These are phyloP conservation scores for Harringtonia lauricola DNA, from an alignment of 2,329 filamentous ascomycete species.

Conservation along the genomic window DNA sequence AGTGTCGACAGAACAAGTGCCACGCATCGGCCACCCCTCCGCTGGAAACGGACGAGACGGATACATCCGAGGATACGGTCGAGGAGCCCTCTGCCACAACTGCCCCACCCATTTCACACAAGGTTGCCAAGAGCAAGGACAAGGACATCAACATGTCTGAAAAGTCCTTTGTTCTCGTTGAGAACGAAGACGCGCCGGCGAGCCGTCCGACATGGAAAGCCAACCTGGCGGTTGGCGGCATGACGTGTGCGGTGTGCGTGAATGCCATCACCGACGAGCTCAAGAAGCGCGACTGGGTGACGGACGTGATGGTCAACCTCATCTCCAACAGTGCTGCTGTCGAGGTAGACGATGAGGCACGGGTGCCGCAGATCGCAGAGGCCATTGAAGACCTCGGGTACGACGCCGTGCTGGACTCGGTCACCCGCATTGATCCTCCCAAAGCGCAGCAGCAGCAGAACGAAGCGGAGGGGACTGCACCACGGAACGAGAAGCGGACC, in stretches of 20 bases:
- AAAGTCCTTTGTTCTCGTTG: constrained; percentile 22
- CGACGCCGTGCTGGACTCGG: constrained; percentile 46
- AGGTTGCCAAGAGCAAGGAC: background rate
- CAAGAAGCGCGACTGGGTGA: constrained; percentile 45
- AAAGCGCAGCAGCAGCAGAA: background rate
- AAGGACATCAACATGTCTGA: constrained; percentile 7
- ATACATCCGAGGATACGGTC: background rate
- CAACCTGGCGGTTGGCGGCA: constrained; percentile 53
- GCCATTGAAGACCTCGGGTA: constrained; percentile 54
- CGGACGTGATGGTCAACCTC: constrained; percentile 49
- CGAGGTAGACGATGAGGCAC: constrained; percentile 36
- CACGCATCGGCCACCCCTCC: background rate
- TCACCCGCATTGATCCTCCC: constrained; percentile 25
- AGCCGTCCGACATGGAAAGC: constrained; percentile 32
- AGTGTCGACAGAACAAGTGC: constrained; percentile 20
- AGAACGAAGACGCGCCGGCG: constrained; percentile 19
- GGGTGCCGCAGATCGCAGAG: constrained; percentile 37
- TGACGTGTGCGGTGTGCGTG: constrained; percentile 63
- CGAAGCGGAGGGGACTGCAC: background rate
- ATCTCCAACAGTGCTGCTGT: constrained; percentile 57
- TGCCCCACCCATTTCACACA: background rate
- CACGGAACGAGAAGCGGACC: constrained; percentile 29
- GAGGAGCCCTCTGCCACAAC: background rate
- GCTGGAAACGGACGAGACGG: too few relatives aligned
- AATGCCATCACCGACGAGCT: constrained; percentile 52